Base-by-base conservation (phyloP, 257 asterid species). In the Solanum ossicruentum region DNA sequence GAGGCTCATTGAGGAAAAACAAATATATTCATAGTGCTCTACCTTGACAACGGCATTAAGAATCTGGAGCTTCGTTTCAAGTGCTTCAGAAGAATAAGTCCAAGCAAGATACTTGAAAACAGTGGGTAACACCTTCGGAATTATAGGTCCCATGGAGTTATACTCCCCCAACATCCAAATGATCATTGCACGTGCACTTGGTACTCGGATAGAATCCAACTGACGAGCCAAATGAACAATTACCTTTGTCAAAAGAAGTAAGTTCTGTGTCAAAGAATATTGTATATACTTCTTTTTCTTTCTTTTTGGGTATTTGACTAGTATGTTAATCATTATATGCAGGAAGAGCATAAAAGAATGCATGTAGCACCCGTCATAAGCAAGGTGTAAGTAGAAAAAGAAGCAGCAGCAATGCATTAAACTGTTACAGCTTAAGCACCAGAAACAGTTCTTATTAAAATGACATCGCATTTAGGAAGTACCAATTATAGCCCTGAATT, bases 121-220 rank as follows among this genome's bases (percentile, higher is more conserved):
- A 57, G 91, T 89, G 81, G 97, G 95, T 67, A 93, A 86, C 90
- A 95, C 87, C 88, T 91, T 96, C 82, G 94, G 88, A 85, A 93
- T 91, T 84, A 90, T 87, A 84, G 43, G 56, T 78, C 97, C 99
- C 75, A 89, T 75, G 86, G 87, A 85, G 92, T 91, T 85, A 87
- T 93, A 94, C 87, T 97, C 98, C 23, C 98, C 98, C 90, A 97
- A 81, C 98, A 97, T 93, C 99, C 99, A 97, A 87, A 95, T 91
- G 65, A 97, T 91, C 94, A 92, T 91, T 79, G 97, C 97, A 85
- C 99, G 98, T 80, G 98, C 97, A 66, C 93, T 89, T 65, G 98
- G 93, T n/a, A 95, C 93, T 84, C 75, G 73, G 84, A 93, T 91
- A 81, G 94, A 89, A 88, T 97, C 98, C 93, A 97, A 87, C 85